phyloP scores from a whole-genome alignment of 2,329 filamentous ascomycete species.

The Monosporascus ibericus region DNA sequence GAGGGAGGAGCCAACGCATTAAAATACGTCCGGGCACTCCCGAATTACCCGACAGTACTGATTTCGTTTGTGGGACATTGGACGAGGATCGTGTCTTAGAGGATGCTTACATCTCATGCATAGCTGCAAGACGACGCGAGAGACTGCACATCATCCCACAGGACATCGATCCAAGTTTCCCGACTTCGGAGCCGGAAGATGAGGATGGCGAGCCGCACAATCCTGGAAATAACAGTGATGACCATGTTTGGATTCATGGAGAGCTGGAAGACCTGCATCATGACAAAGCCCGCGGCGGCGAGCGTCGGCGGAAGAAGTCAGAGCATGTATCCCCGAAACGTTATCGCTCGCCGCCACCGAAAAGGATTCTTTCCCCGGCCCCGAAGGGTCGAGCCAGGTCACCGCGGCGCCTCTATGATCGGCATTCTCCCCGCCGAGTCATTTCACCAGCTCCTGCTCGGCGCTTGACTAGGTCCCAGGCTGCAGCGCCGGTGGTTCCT shows the following conservation, averaged over 20 bases:
- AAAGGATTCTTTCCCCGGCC: constrained; percentile 43
- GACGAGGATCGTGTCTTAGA: constrained; percentile 95
- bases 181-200: constrained; percentile 85
- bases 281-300: constrained; percentile 44
- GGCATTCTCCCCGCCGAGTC: constrained; percentile 63
- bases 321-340: constrained; percentile 54
- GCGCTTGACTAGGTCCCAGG: constrained; percentile 36
- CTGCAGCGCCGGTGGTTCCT: constrained; percentile 25
- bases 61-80: constrained; percentile 97
- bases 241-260: constrained; percentile 64
- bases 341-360: constrained; percentile 48
- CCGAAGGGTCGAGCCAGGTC: constrained; percentile 46
- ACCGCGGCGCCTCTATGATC: constrained; percentile 55
- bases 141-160: constrained; percentile 85
- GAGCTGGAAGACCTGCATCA: constrained; percentile 62
- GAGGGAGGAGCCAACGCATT: constrained; percentile 32
- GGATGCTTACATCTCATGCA: constrained; percentile 80
- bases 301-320: constrained; percentile 44
- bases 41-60: constrained; percentile 91
- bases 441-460: constrained; percentile 64
- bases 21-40: constrained; percentile 64
- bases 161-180: constrained; percentile 96
- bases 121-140: constrained; percentile 72
- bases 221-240: constrained; percentile 57
- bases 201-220: constrained; percentile 68